phyloP scores from a whole-genome alignment of 2,329 filamentous ascomycete species.

The Paraconiothyrium sp. region DNA sequence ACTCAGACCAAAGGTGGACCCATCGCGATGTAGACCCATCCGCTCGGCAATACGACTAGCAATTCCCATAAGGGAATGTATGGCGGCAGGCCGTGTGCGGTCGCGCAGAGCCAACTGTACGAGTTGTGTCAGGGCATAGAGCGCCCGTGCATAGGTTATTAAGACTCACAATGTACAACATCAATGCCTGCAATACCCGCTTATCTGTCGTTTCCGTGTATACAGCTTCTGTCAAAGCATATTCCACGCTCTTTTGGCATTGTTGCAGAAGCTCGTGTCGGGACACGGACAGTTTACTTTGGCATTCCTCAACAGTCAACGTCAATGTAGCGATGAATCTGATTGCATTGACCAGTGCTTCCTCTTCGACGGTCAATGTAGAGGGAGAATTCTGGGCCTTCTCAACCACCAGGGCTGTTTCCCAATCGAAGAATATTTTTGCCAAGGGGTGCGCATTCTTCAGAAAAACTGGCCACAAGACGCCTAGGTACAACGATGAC shows the following conservation, averaged over 20 bases:
- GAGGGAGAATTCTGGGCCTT: neutral
- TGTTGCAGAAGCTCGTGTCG: neutral
- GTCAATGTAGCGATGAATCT: neutral
- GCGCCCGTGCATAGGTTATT: neutral
- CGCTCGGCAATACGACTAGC: neutral
- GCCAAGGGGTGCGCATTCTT: neutral
- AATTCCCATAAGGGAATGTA: neutral
- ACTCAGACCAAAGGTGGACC: neutral
- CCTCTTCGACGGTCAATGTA: neutral
- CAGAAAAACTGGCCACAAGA: neutral
- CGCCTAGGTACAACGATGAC: neutral
- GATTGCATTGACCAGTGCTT: neutral
- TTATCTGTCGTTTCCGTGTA: neutral
- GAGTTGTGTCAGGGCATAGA: neutral
- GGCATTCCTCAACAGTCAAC: neutral
- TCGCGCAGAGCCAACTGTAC: neutral
- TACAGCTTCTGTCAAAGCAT: neutral
- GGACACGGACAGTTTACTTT: neutral
- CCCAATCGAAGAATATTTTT: conserved; percentile 2
- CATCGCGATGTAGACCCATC: conserved; percentile 7
- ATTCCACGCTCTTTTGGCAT: neutral
- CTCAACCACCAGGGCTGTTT: neutral
- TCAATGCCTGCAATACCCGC: neutral
- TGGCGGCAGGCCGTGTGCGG: neutral
- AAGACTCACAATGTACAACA: neutral